Evolutionary conservation across 768 basidiomycete species (phyloP), one percentile per base, ranked within the genome.

Genomic region (Galerina marginata): DNA sequence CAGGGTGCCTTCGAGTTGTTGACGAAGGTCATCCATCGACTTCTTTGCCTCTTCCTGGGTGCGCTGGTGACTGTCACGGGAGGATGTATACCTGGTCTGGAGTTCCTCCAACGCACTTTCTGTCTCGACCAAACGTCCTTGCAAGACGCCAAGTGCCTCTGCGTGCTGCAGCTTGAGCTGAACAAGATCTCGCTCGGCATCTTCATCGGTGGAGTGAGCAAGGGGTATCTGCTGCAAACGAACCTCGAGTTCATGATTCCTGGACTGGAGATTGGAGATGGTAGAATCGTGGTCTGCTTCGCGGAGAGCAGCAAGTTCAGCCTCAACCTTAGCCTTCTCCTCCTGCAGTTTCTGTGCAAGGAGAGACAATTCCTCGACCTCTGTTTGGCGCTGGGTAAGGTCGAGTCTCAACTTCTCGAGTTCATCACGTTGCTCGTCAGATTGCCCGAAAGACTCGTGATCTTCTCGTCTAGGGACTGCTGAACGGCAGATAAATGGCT

Each of bases 111-210:
- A 60, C 16, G 78, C 70, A 46, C 67, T 69, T 42, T 69, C 70
- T 33, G 69, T 73, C 33, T 76, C 70, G 9, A 71, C 66, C n/a
- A 84, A 71, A 40, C 69, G 79, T 15, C 67, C 64, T 51, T 76
- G 76, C 23, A 85, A 58, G 20, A 66, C 67, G 6, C 68, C 71
- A 56, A 82, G 59, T 37, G 79, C 77, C 51, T 74, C 70, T 4
- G 74, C 67, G 47, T 82, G 79, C 54, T 72, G 68, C 38, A 74
- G 68, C 53, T 69, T 73, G 43, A 82, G 66, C 44, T 69, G 64
- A 16, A 63, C 69, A 6, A 80, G 44, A 36, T 74, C 68, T 37
- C 65, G 67, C 46, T 70, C 69, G 16, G 68, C 65, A n/a, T 59
- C 68, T 29, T 69, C 68, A 25, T 66, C 64, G 20, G 53, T 60